These are phyloP conservation scores for Kazachstania sp. DNA, from an alignment of 1,139 yeast species.

Conservation along the genomic window DNA sequence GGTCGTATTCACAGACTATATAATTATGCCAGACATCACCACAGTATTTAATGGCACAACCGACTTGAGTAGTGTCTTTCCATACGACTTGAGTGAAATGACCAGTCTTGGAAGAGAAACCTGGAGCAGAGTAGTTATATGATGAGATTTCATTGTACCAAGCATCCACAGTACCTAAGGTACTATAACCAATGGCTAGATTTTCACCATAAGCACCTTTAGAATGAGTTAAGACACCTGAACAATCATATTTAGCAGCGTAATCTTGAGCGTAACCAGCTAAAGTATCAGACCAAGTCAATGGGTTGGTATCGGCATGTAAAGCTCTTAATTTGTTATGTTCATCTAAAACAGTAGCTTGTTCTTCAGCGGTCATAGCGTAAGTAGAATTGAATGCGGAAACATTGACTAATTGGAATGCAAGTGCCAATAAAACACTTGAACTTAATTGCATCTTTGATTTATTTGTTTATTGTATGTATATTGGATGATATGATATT, in stretches of 20 bases:
- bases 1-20: constrained; percentile 51
- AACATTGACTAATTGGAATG: background rate
- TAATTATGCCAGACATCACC: constrained; percentile 43
- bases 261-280: constrained; percentile 60
- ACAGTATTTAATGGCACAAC: constrained; percentile 57
- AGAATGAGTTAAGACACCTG: constrained; percentile 47
- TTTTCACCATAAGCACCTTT: constrained; percentile 81
- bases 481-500: no score
- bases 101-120: constrained; percentile 39
- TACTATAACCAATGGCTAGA: constrained; percentile 62
- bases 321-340: constrained; percentile 37
- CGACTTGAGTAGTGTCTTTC: constrained; percentile 58
- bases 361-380: constrained; percentile 5
- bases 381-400: background rate
- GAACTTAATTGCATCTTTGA: background rate
- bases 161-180: constrained; percentile 59
- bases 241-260: constrained; percentile 57
- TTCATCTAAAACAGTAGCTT: constrained; percentile 1
- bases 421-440: background rate
- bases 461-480: background rate
- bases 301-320: constrained; percentile 45
- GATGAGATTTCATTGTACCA: constrained; percentile 68
- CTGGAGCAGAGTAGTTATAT: constrained; percentile 46
- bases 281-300: constrained; percentile 55
- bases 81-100: constrained; percentile 85